Percentiles rank a stretch among this genome's conserved stretches.
phyloP scores from a whole-genome alignment of 805 yeast genomes.

The Candida montana region DNA sequence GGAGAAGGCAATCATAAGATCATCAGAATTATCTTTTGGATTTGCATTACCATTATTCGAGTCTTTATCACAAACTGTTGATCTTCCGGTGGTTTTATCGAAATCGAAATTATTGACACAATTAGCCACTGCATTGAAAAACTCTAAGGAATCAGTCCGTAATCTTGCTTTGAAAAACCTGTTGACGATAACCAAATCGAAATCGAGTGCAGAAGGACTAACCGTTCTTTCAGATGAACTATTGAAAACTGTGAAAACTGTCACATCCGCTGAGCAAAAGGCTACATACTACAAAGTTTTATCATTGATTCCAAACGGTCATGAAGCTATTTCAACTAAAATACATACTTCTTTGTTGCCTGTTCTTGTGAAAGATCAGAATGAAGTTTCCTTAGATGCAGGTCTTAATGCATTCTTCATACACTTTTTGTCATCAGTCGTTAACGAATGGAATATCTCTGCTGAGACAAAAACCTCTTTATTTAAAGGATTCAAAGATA shows the following conservation, averaged over 20 bases:
- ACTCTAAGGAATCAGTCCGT: constrained; percentile 66
- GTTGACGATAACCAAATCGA: constrained; percentile 31
- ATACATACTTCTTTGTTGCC: constrained; percentile 42
- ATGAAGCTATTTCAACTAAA: constrained; percentile 28
- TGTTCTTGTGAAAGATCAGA: constrained; percentile 65
- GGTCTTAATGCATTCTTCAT: constrained; percentile 45
- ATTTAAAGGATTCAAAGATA: constrained; percentile 55
- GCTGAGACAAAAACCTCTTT: constrained; percentile 22
- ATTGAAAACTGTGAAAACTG: constrained; percentile 50
- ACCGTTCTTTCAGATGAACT: constrained; percentile 44
- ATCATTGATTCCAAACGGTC: constrained; percentile 24
- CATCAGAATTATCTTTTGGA: constrained; percentile 66
- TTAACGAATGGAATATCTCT: constrained; percentile 14
- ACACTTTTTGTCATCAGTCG: constrained; percentile 34
- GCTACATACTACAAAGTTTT: constrained; percentile 44
- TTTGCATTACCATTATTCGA: constrained; percentile 48
- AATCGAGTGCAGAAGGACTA: constrained; percentile 26
- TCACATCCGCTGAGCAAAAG: constrained; percentile 64
- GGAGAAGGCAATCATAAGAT: constrained; percentile 70
- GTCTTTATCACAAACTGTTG: constrained; percentile 29
- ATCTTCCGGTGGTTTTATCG: constrained; percentile 36
- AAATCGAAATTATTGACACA: constrained; percentile 47
- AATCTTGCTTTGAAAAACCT: constrained; percentile 16
- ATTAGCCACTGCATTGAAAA: constrained; percentile 52
- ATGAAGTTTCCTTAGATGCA: constrained; percentile 55